Conservation (phyloP, 2,329 filamentous ascomycete genomes). For the Apiospora pterosperma region DNA sequence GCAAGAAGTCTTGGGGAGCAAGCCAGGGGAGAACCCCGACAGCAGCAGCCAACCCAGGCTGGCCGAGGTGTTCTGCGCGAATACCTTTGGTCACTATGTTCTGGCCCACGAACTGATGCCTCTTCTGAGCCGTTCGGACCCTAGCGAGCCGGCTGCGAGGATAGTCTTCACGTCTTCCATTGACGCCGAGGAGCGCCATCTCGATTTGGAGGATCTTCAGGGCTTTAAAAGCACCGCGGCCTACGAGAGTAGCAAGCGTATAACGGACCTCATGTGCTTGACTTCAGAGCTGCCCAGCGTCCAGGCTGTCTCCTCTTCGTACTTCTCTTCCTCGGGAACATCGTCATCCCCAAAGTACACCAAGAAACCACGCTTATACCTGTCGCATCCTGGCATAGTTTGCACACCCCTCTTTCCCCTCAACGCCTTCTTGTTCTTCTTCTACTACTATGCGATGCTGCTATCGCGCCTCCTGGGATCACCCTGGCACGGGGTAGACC, state of each 20-base stretch:
- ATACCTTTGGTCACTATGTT: slow-evolving; percentile 93
- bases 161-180: slow-evolving; percentile 87
- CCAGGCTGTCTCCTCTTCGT: slow-evolving; percentile 52
- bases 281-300: slow-evolving; percentile 67
- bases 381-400: slow-evolving; percentile 84
- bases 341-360: slow-evolving; percentile 10
- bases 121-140: slow-evolving; percentile 54
- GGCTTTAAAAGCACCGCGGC: slow-evolving; percentile 58
- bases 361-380: slow-evolving; percentile 63
- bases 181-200: slow-evolving; percentile 55
- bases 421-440: slow-evolving; percentile 62
- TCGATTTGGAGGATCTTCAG: slow-evolving; percentile 73
- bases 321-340: slow-evolving; percentile 40
- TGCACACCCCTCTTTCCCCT: slow-evolving; percentile 79
- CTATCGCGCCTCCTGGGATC: slow-evolving; percentile 76
- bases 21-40: slow-evolving; percentile 20
- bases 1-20: slow-evolving; percentile 25
- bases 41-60: slow-evolving; percentile 53
- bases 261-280: slow-evolving; percentile 81
- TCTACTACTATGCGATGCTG: slow-evolving; percentile 66
- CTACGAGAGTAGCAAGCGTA: slow-evolving; percentile 84
- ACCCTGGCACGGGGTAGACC: slow-evolving; percentile 79
- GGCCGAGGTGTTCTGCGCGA: slow-evolving; percentile 83
- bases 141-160: slow-evolving; percentile 50
- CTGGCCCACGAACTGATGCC: slow-evolving; percentile 77